Conservation (phyloP, 225 moss, liverwort and hornwort genomes). For the Pseudisothecium myosuroides region DNA sequence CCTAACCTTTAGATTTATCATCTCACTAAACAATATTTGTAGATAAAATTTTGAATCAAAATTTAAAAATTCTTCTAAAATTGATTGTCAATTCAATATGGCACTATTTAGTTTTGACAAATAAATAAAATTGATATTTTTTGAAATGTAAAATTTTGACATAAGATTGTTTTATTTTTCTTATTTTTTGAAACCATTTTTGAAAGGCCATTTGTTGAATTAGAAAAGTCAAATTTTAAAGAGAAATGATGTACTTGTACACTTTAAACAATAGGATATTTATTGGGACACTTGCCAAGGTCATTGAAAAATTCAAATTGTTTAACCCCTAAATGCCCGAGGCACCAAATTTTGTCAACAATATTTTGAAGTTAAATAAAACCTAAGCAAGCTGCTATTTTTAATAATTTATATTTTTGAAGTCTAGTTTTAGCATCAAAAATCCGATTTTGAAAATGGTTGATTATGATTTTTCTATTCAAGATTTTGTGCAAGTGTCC, state of each 20-base stretch:
- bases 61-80: neutral
- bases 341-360: no score
- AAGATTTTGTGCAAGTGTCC: no score
- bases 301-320: neutral
- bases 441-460: no score
- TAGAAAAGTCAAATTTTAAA: neutral
- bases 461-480: no score
- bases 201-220: neutral
- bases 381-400: no score
- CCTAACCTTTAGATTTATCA: neutral
- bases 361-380: no score
- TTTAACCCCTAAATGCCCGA: no score
- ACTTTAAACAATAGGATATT: no score
- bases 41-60: neutral
- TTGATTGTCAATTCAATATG: neutral
- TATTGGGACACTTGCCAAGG: neutral
- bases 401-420: no score
- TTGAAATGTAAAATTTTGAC: neutral
- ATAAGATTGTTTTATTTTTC: neutral
- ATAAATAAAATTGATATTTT: neutral
- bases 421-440: no score
- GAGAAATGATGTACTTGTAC: neutral
- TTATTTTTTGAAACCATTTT: neutral
- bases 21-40: neutral
- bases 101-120: neutral